Conservation (phyloP, 1,139 yeast species). For the Hansenula sp. region DNA sequence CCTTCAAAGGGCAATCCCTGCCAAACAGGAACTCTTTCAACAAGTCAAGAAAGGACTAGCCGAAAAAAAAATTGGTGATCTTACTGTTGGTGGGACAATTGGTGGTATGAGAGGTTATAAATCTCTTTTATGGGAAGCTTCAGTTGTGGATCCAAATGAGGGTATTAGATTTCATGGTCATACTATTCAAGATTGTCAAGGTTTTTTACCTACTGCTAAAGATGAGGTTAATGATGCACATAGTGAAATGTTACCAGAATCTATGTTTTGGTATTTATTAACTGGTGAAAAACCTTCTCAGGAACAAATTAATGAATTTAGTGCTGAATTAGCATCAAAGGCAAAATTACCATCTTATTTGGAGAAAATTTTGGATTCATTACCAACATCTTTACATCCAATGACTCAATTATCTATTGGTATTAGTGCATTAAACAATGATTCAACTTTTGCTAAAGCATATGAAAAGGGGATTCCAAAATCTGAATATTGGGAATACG, state of each 20-base stretch:
- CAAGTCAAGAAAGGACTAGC: conserved; percentile 33
- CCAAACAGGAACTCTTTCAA: conserved; percentile 32
- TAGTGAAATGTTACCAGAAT: conserved; percentile 57
- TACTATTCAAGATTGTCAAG: conserved; percentile 48
- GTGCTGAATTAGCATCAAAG: conserved; percentile 55
- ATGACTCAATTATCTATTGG: conserved; percentile 73
- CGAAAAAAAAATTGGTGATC: conserved; percentile 32
- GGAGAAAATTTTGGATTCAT: conserved; percentile 44
- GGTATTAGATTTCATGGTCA: conserved; percentile 54
- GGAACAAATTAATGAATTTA: conserved; percentile 46
- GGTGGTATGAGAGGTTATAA: conserved; percentile 57
- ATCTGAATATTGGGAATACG: conserved; percentile 65
- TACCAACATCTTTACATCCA: conserved; percentile 58
- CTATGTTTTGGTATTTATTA: conserved; percentile 56
- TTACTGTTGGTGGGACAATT: conserved; percentile 38
- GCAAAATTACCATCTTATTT: conserved; percentile 55
- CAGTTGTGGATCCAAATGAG: conserved; percentile 45
- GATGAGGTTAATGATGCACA: conserved; percentile 28
- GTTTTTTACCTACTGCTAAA: conserved; percentile 35
- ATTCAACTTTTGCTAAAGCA: conserved; percentile 64
- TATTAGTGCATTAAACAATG: conserved; percentile 53
- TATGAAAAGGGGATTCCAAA: conserved; percentile 65
- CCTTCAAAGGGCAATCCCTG: conserved; percentile 36
- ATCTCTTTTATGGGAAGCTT: conserved; percentile 50
- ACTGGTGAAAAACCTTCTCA: conserved; percentile 62